phyloP scores from a whole-genome alignment of 2,329 filamentous ascomycete genomes.

The Monosporascus sp. region DNA sequence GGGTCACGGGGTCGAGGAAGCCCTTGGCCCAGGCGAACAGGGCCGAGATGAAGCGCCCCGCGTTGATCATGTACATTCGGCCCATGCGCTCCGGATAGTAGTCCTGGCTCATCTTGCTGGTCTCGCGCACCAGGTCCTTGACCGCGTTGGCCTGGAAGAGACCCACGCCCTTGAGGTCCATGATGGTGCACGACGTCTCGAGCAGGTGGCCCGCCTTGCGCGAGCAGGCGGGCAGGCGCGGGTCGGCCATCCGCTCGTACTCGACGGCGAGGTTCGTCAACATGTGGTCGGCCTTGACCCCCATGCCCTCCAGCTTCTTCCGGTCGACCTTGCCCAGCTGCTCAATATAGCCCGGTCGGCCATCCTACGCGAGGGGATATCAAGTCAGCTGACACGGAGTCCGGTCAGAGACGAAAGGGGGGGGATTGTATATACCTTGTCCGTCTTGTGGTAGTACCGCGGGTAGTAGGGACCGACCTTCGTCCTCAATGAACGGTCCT shows the following conservation, averaged over 20 bases:
- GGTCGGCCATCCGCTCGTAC: conserved; percentile 94
- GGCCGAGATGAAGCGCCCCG: conserved; percentile 87
- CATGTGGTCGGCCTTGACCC: conserved; percentile 86
- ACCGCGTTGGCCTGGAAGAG: conserved; percentile 76
- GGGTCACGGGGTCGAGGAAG: conserved; percentile 95
- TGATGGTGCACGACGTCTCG: conserved; percentile 97
- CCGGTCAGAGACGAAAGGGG: not conserved
- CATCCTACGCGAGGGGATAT: conserved; percentile 57
- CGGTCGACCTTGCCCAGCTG: conserved; percentile 92
- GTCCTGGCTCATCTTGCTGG: conserved; percentile 90
- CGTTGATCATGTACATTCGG: conserved; percentile 96
- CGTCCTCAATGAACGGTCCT: conserved; percentile 58
- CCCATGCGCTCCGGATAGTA: conserved; percentile 98
- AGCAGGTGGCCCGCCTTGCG: conserved; percentile 84
- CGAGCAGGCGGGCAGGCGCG: conserved; percentile 89
- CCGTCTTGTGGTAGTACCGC: conserved; percentile 98
- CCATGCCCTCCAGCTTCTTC: conserved; percentile 80
- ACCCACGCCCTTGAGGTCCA: conserved; percentile 94
- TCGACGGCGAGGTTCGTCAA: conserved; percentile 92
- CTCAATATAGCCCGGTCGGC: conserved; percentile 95
- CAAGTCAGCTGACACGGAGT: conserved; percentile 31
- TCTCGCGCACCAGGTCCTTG: conserved; percentile 80
- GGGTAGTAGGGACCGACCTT: conserved; percentile 88
- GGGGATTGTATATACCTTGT: conserved; percentile 59
- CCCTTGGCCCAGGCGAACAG: conserved; percentile 85